Base-by-base conservation (phyloP, 805 yeast species). In the Ogataea angusta region DNA sequence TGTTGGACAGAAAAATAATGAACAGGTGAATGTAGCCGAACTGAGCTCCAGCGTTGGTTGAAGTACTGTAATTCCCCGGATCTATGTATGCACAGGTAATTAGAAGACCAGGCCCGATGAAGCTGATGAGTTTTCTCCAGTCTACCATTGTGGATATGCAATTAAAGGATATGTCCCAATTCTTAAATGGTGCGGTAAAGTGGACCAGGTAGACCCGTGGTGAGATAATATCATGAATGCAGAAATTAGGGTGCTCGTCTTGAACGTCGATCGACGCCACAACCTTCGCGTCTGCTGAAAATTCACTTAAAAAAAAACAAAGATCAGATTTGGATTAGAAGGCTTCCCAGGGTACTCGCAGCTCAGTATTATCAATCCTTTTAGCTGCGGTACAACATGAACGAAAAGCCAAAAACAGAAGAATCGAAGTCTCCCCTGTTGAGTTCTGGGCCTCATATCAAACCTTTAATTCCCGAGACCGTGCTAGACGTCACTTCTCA, bases 1-100 rank as follows among this genome's bases (percentile, higher is more conserved):
- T 58, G 55, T 88, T 89, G n/a, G 95, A 82, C 43, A 88, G 54
- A 37, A 88, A 68, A 3, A 88, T 74, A 22, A 83, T 73, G 60
- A 86, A 85, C 36, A 89, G 69, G 38, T 88, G 73, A 43, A 82
- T 75, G 62, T 81, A 89, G 56, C 80, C 76, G 54, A 80, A 85
- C 40, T 78, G 72, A 2, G 95, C 90, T 37, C 96, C 97, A 1
- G 95, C 87, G 12, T 86, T 75, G 1, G 89, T 95, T 12, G 93
- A 88, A 0, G 96, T 85, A 31, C 95, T 78, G 63, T 87, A 89
- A 62, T 89, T 89, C 30, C 97, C 97, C 2, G 96, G 96, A 59
- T 89, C 97, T 72, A 89, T 85, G 56, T 89, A 90, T 2, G 95
- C 93, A 39, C 90, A 95, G 22, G 89, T 75, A 17, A 89, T 88